A percentile compares a stretch with the other conserved stretches of the same genome.
These are phyloP conservation scores for Coemansia aciculifera DNA, from an alignment of 192 early-diverging fungal genomes.

Conservation along the genomic window DNA sequence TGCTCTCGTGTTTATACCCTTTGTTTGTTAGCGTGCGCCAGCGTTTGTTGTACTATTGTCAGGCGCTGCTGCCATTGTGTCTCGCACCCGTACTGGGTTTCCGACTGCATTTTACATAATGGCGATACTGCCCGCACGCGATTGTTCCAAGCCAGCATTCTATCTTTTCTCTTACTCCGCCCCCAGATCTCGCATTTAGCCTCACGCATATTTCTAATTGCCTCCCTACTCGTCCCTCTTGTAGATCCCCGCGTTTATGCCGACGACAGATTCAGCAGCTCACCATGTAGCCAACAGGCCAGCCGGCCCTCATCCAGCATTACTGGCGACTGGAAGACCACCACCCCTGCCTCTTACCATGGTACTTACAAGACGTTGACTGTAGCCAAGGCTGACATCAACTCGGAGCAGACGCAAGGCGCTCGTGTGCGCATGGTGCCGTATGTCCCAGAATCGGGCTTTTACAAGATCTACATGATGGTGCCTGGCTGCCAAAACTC, in stretches of 20 bases:
- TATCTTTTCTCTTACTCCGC: background rate
- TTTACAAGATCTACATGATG: conserved; percentile 59
- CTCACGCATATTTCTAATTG: background rate
- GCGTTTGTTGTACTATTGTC: conserved; percentile 9
- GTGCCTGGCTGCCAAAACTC: conserved; percentile 62
- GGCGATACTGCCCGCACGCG: background rate
- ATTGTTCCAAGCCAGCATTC: background rate
- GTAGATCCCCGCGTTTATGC: conserved; percentile 45
- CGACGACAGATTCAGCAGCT: conserved; percentile 39
- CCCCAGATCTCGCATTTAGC: background rate
- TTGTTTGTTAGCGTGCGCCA: background rate
- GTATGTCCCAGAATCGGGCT: conserved; percentile 61
- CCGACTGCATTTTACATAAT: conserved; percentile 7
- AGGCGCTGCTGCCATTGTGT: conserved; percentile 4
- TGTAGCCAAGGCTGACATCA: conserved; percentile 25
- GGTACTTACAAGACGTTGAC: conserved; percentile 38
- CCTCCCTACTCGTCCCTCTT: background rate
- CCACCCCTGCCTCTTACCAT: conserved; percentile 36
- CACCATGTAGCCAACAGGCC: conserved; percentile 31
- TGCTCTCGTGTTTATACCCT: background rate
- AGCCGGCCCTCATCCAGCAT: conserved; percentile 22
- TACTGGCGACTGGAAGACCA: conserved; percentile 37
- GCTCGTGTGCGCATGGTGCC: conserved; percentile 43
- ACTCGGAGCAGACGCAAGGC: conserved; percentile 18
- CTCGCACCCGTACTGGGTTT: conserved; percentile 4